These are phyloP conservation scores for Phytophthora palmivora DNA, from an alignment of 352 stramenopile genomes.

Conservation along the genomic window DNA sequence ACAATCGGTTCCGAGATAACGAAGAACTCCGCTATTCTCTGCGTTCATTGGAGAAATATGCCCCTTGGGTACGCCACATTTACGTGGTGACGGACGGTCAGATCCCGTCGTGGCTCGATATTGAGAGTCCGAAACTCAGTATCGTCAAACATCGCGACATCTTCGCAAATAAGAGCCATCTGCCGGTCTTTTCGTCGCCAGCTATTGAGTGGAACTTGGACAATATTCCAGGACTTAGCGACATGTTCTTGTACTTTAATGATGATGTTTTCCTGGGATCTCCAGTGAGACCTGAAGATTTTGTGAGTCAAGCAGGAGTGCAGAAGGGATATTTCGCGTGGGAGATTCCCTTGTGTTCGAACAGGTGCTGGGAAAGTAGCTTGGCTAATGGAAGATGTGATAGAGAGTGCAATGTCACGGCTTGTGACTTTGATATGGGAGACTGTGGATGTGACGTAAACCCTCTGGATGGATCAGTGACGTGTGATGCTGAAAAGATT, in stretches of 20 bases:
- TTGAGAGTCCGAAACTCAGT: conserved; percentile 76
- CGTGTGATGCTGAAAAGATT: conserved; percentile 69
- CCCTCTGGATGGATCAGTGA: conserved; percentile 47
- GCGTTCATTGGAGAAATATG: conserved; percentile 95
- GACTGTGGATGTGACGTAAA: conserved; percentile 91
- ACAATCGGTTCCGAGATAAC: conserved; percentile 95
- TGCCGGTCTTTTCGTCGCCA: conserved; percentile 95
- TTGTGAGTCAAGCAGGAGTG: conserved; percentile 85
- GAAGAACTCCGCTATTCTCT: conserved; percentile 94
- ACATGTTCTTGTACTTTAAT: conserved; percentile 97
- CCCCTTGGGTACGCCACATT: conserved; percentile 94
- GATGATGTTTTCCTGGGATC: conserved; percentile 96
- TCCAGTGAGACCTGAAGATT: conserved; percentile 90
- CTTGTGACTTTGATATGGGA: conserved; percentile 93
- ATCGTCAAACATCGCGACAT: conserved; percentile 93
- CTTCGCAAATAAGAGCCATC: conserved; percentile 87
- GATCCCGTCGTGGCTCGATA: conserved; percentile 93
- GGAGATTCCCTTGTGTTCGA: conserved; percentile 91
- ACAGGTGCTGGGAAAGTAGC: conserved; percentile 73
- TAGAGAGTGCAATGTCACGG: conserved; percentile 85
- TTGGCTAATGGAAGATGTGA: conserved; percentile 92
- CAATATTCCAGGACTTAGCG: conserved; percentile 91
- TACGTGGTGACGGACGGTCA: conserved; percentile 96
- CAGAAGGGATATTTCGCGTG: conserved; percentile 94
- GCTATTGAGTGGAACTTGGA: conserved; percentile 95